These are phyloP conservation scores for Russula emetica DNA, from an alignment of 768 basidiomycete species.

Conservation along the genomic window DNA sequence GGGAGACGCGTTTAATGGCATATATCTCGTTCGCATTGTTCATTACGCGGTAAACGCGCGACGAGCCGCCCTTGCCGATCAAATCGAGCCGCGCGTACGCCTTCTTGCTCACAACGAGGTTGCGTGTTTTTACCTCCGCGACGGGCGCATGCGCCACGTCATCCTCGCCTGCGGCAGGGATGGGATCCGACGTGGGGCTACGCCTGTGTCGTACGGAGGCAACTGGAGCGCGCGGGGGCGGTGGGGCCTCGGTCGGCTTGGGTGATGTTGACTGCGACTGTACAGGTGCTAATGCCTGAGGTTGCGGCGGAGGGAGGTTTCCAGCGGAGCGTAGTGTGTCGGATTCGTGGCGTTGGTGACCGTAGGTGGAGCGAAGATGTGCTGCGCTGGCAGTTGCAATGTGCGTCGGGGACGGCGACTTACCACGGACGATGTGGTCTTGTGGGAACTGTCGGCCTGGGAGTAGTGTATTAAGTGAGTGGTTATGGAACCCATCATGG, in stretches of 20 bases:
- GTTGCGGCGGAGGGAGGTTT: slow-evolving; percentile 25
- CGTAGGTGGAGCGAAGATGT: slow-evolving; percentile 36
- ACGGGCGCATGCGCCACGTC: slow-evolving; percentile 29
- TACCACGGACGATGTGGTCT: slow-evolving; percentile 35
- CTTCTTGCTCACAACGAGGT: slow-evolving; percentile 55
- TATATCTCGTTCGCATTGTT: slow-evolving; percentile 71
- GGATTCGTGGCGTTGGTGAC: slow-evolving; percentile 67
- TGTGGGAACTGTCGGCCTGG: slow-evolving; percentile 29
- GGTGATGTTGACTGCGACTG: slow-evolving; percentile 22
- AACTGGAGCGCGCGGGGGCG: slow-evolving; percentile 8
- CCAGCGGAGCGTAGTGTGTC: slow-evolving; percentile 61
- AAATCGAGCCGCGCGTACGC: slow-evolving; percentile 80
- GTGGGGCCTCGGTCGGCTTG: slow-evolving; percentile 16
- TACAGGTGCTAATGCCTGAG: slow-evolving; percentile 6
- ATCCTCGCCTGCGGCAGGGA: slow-evolving; percentile 37
- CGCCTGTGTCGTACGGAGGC: slow-evolving; percentile 47
- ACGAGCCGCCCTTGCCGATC: slow-evolving; percentile 91
- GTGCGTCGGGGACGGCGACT: slow-evolving; percentile 53
- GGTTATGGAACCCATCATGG: not conserved
- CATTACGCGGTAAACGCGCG: slow-evolving; percentile 91
- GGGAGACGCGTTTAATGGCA: slow-evolving; percentile 87
- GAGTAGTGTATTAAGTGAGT: slow-evolving; percentile 6
- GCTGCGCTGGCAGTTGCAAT: slow-evolving; percentile 30
- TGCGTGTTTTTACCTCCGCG: slow-evolving; percentile 23
- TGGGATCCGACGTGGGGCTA: slow-evolving; percentile 60